Percentiles rank a stretch among this genome's conserved stretches.
Conservation (phyloP, 1,139 yeast genomes). For the Candida neerlandica region DNA sequence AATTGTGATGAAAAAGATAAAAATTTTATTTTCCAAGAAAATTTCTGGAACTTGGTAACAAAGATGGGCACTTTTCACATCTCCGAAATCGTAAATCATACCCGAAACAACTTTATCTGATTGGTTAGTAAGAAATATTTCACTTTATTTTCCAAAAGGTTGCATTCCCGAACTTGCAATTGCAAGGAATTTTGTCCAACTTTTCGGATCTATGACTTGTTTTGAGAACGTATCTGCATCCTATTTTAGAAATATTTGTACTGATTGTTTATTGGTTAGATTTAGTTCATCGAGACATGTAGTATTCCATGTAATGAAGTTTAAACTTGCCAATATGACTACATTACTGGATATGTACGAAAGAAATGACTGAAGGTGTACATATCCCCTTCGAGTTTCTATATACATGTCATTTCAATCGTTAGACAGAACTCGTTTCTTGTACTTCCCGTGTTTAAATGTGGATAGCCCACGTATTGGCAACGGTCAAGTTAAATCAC, state of each 20-base stretch:
- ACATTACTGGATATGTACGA: background rate
- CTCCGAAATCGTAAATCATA: slow-evolving; percentile 4
- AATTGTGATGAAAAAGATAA: slow-evolving; percentile 2
- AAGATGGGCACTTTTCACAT: background rate
- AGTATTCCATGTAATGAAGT: too few species aligned
- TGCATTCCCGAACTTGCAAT: slow-evolving; percentile 5
- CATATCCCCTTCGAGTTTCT: too few species aligned
- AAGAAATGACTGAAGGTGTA: background rate
- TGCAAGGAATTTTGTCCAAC: background rate
- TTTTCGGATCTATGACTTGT: background rate
- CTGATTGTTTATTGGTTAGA: background rate
- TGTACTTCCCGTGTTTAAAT: too few species aligned
- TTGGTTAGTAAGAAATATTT: background rate
- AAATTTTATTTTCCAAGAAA: background rate
- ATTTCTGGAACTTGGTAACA: background rate
- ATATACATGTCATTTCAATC: too few species aligned
- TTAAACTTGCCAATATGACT: too few species aligned
- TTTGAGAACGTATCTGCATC: background rate
- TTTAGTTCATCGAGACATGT: background rate
- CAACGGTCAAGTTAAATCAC: too few species aligned
- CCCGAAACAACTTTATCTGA: background rate
- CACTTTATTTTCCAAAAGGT: background rate
- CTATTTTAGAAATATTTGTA: background rate
- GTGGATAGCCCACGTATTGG: too few species aligned
- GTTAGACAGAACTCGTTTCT: too few species aligned